Base-by-base conservation (phyloP, 805 yeast species). In the Diddensiella transvaalensis region DNA sequence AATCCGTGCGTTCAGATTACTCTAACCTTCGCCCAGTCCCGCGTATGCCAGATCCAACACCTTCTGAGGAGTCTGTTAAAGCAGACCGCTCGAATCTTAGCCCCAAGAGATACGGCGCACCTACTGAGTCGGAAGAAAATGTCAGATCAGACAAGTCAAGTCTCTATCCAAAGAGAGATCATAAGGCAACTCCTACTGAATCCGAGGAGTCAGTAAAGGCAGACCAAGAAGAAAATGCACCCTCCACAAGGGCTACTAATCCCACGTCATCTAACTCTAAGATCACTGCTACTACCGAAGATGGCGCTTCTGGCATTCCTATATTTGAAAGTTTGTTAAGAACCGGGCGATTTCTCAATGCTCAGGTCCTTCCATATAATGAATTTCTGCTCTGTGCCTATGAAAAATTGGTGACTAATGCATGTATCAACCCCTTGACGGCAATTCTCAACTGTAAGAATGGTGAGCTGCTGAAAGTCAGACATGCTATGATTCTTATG, bases 371-470 rank as follows among this genome's bases (percentile, higher is more conserved):
- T 29, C 49, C 57, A 1, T 70, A 74, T 40, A 73, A 73, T 21
- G 78, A 75, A 35, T 63, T 80, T 49, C 63, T 82, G 30, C 56
- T 79, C 23, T 76, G 80, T 1, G 96, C 87, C 65, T 69, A 82
- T 55, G 83, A 82, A 57, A 93, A 91, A 64, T 76, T 91, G 49
- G 72, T 85, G 40, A 82, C 85, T 18, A 93, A 93, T 61, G 76
- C 87, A 1, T 86, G 93, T 60, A 82, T 91, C 55, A 91, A 93
- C 60, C 85, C 96, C 0, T 69, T 85, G 23, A 85, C 96, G 0
- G 84, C 96, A 0, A 69, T 88, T 19, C 66, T 86, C 22, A 85
- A 87, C 63, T 85, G 93, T 60, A 61, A 74, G 33, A 93, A 93
- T 60, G 95, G 95, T 29, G 87, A 84, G 44, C 67, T 91, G 17